Conservation (phyloP, 306 rosid species). For the Quercus variabilis region DNA sequence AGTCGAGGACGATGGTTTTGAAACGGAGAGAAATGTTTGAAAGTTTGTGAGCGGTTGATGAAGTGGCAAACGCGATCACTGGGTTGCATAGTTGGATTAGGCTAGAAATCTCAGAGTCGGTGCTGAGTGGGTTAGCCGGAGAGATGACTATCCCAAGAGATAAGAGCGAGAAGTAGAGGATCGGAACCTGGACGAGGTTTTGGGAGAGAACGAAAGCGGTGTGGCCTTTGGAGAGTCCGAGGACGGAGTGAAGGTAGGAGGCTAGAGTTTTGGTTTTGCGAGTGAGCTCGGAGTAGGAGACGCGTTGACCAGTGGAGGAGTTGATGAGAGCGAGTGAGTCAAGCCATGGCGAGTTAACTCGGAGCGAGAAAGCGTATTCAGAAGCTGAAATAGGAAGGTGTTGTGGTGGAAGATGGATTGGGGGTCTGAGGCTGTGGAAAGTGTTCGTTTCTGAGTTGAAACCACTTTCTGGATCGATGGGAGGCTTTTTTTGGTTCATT, state of each 20-base stretch:
- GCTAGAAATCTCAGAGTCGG: constrained; percentile 35
- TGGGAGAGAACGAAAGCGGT: constrained; percentile 47
- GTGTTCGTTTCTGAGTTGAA: constrained; percentile 39
- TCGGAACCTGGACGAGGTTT: constrained; percentile 35
- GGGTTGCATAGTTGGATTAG: constrained; percentile 35
- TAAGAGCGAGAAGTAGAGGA: constrained; percentile 58
- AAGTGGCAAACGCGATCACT: constrained; percentile 36
- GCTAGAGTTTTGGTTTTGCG: constrained; percentile 34
- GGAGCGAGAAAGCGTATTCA: constrained; percentile 33
- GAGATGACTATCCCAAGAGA: constrained; percentile 52
- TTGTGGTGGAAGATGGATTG: constrained; percentile 40
- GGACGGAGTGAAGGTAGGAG: constrained; percentile 28
- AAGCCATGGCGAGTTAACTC: constrained; percentile 28
- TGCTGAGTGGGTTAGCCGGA: constrained; percentile 43
- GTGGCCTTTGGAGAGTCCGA: constrained; percentile 43
- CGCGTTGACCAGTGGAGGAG: constrained; percentile 23
- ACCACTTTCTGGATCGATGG: constrained; percentile 29
- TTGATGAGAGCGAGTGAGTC: constrained; percentile 37
- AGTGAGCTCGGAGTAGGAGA: constrained; percentile 37
- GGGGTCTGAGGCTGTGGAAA: constrained; percentile 46
- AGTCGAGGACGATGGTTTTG: constrained; percentile 36
- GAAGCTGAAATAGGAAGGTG: constrained; percentile 35
- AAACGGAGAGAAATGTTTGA: not conserved
- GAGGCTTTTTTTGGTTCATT: no score
- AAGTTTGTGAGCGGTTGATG: constrained; percentile 20